Percentiles rank a stretch among this genome's conserved stretches.
phyloP scores from a whole-genome alignment of 371 early-diverging fungal species.

The Syncephalastrum monosporum region DNA sequence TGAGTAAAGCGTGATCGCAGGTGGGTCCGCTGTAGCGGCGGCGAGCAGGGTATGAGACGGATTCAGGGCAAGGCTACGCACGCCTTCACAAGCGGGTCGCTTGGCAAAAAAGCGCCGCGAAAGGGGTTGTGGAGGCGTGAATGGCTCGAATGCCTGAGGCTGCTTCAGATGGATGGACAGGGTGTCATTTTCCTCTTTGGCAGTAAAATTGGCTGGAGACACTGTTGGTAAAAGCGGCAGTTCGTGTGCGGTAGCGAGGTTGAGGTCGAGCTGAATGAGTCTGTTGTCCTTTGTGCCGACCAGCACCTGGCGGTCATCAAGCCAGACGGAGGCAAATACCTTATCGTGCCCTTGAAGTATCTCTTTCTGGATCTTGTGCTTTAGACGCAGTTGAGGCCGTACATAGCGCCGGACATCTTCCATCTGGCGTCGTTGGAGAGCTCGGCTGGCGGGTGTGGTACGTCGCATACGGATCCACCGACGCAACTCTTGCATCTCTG shows the following conservation, averaged over 20 bases:
- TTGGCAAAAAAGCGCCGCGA: slow-evolving; percentile 7
- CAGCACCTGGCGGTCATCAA: slow-evolving; percentile 46
- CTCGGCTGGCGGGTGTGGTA: no score
- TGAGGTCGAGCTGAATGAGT: slow-evolving; percentile 16
- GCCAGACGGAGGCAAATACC: slow-evolving; percentile 59
- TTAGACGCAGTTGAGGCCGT: no score
- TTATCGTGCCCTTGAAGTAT: slow-evolving; percentile 46
- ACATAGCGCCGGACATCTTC: no score
- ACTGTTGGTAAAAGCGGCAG: not conserved
- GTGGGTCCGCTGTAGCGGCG: slow-evolving; percentile 58
- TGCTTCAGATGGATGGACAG: slow-evolving; percentile 23
- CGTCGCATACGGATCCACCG: no score
- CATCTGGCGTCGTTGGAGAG: no score
- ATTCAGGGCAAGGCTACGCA: slow-evolving; percentile 64
- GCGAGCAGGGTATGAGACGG: slow-evolving; percentile 62
- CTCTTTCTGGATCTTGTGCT: no score
- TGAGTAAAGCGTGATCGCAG: slow-evolving; percentile 50
- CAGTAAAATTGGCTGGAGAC: not conserved
- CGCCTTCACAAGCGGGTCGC: slow-evolving; percentile 41
- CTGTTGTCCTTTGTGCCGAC: slow-evolving; percentile 67
- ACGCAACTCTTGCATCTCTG: no score
- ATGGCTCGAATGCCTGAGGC: slow-evolving; percentile 27
- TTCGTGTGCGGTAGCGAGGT: not conserved
- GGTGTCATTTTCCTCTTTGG: not conserved
- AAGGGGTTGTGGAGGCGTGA: slow-evolving; percentile 1